Conservation (phyloP, 768 basidiomycete species). For the Tylopilus felleus region DNA sequence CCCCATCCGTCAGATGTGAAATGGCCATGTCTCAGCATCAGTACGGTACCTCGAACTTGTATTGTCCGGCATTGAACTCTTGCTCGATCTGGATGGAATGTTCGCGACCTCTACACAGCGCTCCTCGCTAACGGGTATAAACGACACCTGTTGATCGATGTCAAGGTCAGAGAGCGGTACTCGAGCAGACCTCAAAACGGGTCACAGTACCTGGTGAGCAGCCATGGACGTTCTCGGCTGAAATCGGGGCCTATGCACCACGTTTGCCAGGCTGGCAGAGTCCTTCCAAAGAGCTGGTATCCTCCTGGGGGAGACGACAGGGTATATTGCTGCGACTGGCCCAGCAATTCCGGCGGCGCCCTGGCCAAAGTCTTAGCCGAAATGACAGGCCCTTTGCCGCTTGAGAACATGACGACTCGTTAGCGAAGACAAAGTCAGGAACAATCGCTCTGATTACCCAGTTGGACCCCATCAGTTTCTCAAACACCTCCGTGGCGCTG, state of each 20-base stretch:
- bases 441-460: slow-evolving; percentile 37
- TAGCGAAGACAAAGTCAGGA: not conserved
- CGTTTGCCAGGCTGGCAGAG: slow-evolving; percentile 63
- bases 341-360: slow-evolving; percentile 75
- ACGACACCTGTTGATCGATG: slow-evolving; percentile 39
- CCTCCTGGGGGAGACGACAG: slow-evolving; percentile 63
- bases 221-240: slow-evolving; percentile 50
- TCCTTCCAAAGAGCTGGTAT: slow-evolving; percentile 61
- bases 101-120: slow-evolving; percentile 44
- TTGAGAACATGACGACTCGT: slow-evolving; percentile 10
- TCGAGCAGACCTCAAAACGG: not conserved
- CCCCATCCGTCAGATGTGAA: slow-evolving; percentile 10
- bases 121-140: slow-evolving; percentile 45
- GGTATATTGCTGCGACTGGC: slow-evolving; percentile 62
- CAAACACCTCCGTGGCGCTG: slow-evolving; percentile 41
- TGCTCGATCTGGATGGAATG: slow-evolving; percentile 40
- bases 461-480: slow-evolving; percentile 45
- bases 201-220: slow-evolving; percentile 49
- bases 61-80: slow-evolving; percentile 50
- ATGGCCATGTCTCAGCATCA: not conserved
- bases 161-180: not conserved
- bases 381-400: not conserved
- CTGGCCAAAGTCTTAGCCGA: slow-evolving; percentile 24
- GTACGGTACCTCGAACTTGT: slow-evolving; percentile 43
- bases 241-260: slow-evolving; percentile 55